Evolutionary conservation across 306 rosid genomes (phyloP), one percentile per base, ranked within the genome.

Genomic region (Rosa multiflora): DNA sequence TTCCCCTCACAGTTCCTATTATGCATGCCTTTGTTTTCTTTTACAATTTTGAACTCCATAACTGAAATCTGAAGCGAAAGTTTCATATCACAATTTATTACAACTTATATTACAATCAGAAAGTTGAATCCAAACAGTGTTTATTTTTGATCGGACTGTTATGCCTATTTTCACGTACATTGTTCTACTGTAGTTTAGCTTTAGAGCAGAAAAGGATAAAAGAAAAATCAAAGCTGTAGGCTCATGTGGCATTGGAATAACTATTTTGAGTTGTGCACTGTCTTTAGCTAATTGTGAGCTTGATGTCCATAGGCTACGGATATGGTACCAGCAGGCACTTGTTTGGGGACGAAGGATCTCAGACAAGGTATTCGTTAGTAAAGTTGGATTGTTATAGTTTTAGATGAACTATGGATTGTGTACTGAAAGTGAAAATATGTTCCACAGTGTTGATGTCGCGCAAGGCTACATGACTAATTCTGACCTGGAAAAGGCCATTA

Each of bases 401-500:
- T 55, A 40, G 8, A 56, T 55, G 51, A 32, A 39, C 53, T 69
- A 32, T 49, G 58, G n/a, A 75, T 55, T n/a, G 78, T 66, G 68
- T 29, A 26, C 42, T 14, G 49, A 55, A 40, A 68, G 69, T 42
- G 53, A 2, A 58, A 6, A 26, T 56, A 32, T 81, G 18, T 77
- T 10, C 70, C 10, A 72, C 76, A 86, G 90, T 72, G 74, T 78
- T 80, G 89, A 87, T 76, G 79, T 86, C 39, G 79, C 82, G 51
- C 76, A 77, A 78, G 99, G 93, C 71, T 95, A 93, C 84, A 90
- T 92, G 99, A 90, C 88, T 63, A 95, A 91, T 87, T 58, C 80
- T 59, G 96, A 93, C 39, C 99, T 95, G 78, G 98, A 90, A 83
- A 79, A 71, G 72, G 90, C 91, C 59, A 73, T 95, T 40, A 84